Evolutionary conservation across 2,329 filamentous ascomycete species (phyloP), one percentile per base, ranked within the genome.

Genomic region (Apiospora aurea): DNA sequence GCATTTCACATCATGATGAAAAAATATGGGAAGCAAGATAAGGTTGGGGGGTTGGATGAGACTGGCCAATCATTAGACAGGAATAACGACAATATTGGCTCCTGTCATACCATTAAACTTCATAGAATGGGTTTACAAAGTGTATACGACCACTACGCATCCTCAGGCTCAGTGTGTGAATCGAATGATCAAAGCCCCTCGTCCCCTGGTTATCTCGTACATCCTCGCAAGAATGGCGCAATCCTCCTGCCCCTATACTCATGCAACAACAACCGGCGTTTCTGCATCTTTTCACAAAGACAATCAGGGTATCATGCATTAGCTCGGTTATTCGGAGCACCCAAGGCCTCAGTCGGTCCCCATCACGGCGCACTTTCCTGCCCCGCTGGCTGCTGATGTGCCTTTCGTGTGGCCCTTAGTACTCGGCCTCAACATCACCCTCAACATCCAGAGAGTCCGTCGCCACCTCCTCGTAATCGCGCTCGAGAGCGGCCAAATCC

Each of bases 391-490:
- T 72, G 74, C 75, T 73, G 74, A 64, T 21, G 11, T 64, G 57
- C 57, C 57, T 64, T 41, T 41, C 57, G 57, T 64, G 73, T 71
- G 73, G 71, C 73, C 71, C 78, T 81, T 97, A 97, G 89, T 98
- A 97, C 90, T 98, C 96, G 77, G 94, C 93, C 86, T 97, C 95
- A 78, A 89, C 87, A 81, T 90, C 92, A 81, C 95, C 94, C 79
- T 97, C 95, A 76, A 91, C 93, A 82, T 95, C 95, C 79, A 97
- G 86, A 75, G 95, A 97, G 86, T 98, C 96, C 80, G 94, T 94
- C 76, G 95, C 96, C 82, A 98, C 96, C 87, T 99, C 96, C 87
- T 98, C 96, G 87, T 99, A 99, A 84, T 99, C 96, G 79, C 95
- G 93, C 91, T 99, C 96, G 75, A 99, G 90, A 79, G 96, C 96